Conservation (phyloP, 257 asterid genomes). For the Scutellaria baicalensis region DNA sequence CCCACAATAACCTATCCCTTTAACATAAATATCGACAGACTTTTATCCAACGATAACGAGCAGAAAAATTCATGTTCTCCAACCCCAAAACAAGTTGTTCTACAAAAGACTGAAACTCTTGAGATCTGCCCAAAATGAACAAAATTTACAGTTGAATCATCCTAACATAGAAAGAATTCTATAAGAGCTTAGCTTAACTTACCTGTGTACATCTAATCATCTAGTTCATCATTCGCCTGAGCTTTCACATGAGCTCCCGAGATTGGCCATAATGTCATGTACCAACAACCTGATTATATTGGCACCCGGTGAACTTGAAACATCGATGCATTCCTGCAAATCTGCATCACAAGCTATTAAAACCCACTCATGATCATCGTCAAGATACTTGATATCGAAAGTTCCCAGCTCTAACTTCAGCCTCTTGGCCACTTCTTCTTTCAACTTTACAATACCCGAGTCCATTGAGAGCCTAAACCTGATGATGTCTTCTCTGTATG, state of each 20-base stretch:
- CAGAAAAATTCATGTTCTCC: background rate
- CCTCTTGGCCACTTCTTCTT: constrained; percentile 81
- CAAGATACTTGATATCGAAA: constrained; percentile 71
- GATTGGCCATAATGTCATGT: constrained; percentile 57
- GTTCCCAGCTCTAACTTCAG: constrained; percentile 71
- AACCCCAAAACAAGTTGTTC: constrained; percentile 9
- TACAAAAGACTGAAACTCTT: constrained; percentile 17
- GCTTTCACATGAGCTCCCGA: constrained; percentile 85
- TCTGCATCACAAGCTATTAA: constrained; percentile 67
- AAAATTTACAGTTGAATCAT: constrained; percentile 29
- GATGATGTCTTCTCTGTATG: constrained; percentile 65
- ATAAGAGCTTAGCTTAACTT: constrained; percentile 17
- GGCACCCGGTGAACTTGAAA: constrained; percentile 46
- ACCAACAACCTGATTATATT: constrained; percentile 57
- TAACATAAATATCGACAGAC: too few relatives aligned
- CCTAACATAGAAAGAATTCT: constrained; percentile 40
- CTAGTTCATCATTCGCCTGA: constrained; percentile 47
- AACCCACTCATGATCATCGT: constrained; percentile 92
- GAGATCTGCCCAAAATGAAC: constrained; percentile 4
- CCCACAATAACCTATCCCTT: too few relatives aligned
- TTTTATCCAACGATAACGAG: too few relatives aligned
- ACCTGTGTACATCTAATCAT: constrained; percentile 32
- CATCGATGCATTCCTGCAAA: constrained; percentile 58
- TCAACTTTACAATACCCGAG: constrained; percentile 46
- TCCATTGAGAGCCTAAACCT: constrained; percentile 55